Evolutionary conservation across 208 protist genomes (phyloP), one percentile per base, ranked within the genome.

Genomic region (Ichthyophonus hoferi): DNA sequence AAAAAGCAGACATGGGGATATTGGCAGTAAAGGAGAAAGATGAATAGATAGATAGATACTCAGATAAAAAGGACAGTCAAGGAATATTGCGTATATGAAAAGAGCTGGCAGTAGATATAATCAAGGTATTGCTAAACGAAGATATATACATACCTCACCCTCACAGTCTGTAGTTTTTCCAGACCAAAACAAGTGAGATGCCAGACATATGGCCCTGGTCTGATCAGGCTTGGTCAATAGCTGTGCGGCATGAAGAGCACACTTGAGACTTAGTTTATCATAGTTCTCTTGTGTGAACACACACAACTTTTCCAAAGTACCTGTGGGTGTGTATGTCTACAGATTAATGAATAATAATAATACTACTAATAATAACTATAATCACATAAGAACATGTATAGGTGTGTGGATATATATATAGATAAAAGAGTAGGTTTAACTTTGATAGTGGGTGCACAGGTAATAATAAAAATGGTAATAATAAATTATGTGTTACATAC

Each of bases 211-310:
- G 34, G 95, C 91, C 40, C 94, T 94, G 82, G 94, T 96, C 93
- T 98, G 97, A 85, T 98, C 96, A 40, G 91, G 91, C 91, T 97
- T 97, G 76, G 96, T 95, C 31, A 98, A 89, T 34, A 98, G 90
- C 88, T 96, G 96, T 35, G 94, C 93, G 34, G 94, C 92, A 91
- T 98, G 94, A 90, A 97, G 95, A 79, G 96, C 96, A 35, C 95
- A 91, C 91, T 97, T 97, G 50, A 92, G 94, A 1, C 94, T 94
- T 0, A 98, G 89, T 0, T 95, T 94, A 34, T 98, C 96, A 93
- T 97, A 98, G 85, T 92, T 95, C 76, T 98, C 97, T 92, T 96
- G 94, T 1, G 91, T 67, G 42, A 94, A 93, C n/a, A 17, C 24
- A 24, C 24, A 43, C 14, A 24, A 34, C 40, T 85, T 17, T 38